These are phyloP conservation scores for Zygnema circumcarinatum DNA, from an alignment of 139 green algal genomes.

Conservation along the genomic window DNA sequence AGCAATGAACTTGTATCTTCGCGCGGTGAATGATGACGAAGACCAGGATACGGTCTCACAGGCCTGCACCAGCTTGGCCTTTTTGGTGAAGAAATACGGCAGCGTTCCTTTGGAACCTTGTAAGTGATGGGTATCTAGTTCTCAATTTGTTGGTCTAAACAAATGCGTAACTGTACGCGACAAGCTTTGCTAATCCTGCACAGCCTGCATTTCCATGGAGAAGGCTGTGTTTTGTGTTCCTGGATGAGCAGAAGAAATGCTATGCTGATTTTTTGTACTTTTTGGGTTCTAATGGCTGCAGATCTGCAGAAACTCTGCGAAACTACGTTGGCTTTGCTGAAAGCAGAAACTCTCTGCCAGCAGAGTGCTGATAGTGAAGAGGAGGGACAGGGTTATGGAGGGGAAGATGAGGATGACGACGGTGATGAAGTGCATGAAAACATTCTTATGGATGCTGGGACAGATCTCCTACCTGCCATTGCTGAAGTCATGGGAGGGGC, in stretches of 20 bases:
- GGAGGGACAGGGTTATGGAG: conserved; percentile 1
- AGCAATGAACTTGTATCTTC: conserved; percentile 45
- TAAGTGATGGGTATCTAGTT: not conserved
- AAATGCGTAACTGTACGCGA: not conserved
- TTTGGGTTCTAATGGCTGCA: too few relatives aligned
- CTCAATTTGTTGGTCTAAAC: conserved; percentile 22
- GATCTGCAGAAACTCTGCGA: conserved; percentile 32
- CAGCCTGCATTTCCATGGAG: too few relatives aligned
- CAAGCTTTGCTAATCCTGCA: too few relatives aligned
- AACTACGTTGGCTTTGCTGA: conserved; percentile 53
- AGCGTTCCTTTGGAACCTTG: conserved; percentile 7
- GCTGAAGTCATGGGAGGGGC: conserved; percentile 43
- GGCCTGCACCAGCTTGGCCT: conserved; percentile 30
- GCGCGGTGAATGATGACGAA: conserved; percentile 61
- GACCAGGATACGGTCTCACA: conserved; percentile 64
- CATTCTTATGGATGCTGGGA: conserved; percentile 70
- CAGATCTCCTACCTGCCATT: conserved; percentile 73
- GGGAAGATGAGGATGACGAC: conserved; percentile 51
- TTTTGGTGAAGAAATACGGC: not conserved
- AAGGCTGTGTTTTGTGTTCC: too few relatives aligned
- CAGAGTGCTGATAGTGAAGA: conserved; percentile 21
- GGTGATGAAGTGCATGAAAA: conserved; percentile 66
- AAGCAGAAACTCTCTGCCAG: conserved; percentile 66
- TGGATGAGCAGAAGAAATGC: too few relatives aligned
- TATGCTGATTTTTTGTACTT: too few relatives aligned